These are phyloP conservation scores for Populus euphratica DNA, from an alignment of 345 rosid species.

Conservation along the genomic window DNA sequence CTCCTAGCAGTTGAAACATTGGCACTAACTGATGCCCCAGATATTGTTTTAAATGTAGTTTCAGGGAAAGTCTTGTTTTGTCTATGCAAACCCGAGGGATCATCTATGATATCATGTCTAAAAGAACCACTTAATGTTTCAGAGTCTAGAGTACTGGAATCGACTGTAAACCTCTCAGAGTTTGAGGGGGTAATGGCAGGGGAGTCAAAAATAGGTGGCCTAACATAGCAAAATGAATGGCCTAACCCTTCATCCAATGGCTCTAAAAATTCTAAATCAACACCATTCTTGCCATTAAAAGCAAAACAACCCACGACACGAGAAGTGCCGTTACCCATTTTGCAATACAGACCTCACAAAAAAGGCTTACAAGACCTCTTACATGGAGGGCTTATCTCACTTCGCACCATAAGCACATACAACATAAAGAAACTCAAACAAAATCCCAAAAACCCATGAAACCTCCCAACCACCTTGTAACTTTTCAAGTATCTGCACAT, in stretches of 20 bases:
- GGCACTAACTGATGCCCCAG: slow-evolving; percentile 97
- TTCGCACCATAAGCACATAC: slow-evolving; percentile 52
- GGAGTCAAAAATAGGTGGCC: slow-evolving; percentile 79
- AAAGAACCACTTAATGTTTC: slow-evolving; percentile 84
- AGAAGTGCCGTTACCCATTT: slow-evolving; percentile 94
- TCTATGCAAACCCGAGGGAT: slow-evolving; percentile 53
- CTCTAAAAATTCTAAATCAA: slow-evolving; percentile 77
- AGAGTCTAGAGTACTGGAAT: slow-evolving; percentile 91
- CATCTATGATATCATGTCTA: slow-evolving; percentile 71
- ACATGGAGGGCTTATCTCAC: slow-evolving; percentile 40
- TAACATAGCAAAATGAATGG: slow-evolving; percentile 93
- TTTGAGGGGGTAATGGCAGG: slow-evolving; percentile 88
- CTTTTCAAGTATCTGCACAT: slow-evolving; percentile 44
- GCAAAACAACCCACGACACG: slow-evolving; percentile 94
- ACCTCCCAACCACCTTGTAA: slow-evolving; percentile 56
- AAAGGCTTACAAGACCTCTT: slow-evolving; percentile 34
- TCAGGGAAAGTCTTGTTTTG: slow-evolving; percentile 61
- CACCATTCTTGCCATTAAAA: slow-evolving; percentile 67
- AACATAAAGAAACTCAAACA: slow-evolving; percentile 39
- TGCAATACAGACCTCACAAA: slow-evolving; percentile 31
- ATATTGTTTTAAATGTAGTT: slow-evolving; percentile 88
- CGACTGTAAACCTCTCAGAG: slow-evolving; percentile 92
- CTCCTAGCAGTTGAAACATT: slow-evolving; percentile 95
- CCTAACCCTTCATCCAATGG: slow-evolving; percentile 93
- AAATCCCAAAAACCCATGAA: slow-evolving; percentile 45